These are phyloP conservation scores for Pseudognaphalium luteoalbum DNA, from an alignment of 129 eudicot genomes.

Conservation along the genomic window DNA sequence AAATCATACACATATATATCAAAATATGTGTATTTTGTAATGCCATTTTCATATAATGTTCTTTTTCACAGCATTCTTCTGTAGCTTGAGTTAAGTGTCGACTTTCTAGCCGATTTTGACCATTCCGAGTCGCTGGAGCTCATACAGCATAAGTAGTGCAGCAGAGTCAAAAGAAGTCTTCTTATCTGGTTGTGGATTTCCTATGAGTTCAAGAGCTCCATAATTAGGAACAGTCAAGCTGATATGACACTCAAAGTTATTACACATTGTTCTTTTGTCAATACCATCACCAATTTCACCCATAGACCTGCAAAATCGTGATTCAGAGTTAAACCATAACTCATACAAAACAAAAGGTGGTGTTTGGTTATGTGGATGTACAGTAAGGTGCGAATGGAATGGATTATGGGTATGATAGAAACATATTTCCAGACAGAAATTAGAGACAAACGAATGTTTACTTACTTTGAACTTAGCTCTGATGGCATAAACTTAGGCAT, in stretches of 20 bases:
- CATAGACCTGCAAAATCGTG: constrained; percentile 40
- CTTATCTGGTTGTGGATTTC: constrained; percentile 74
- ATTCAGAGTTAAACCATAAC: background rate
- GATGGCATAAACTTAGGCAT: constrained; percentile 59
- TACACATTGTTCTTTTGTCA: constrained; percentile 39
- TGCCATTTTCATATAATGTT: background rate
- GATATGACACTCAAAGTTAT: constrained; percentile 55
- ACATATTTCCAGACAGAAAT: background rate
- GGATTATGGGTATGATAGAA: too few relatives aligned
- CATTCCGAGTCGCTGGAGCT: constrained; percentile 53
- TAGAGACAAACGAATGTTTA: background rate
- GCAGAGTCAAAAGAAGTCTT: constrained; percentile 83
- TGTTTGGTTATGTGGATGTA: background rate
- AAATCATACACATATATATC: background rate
- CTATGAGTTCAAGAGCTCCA: constrained; percentile 48
- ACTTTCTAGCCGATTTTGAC: constrained; percentile 38
- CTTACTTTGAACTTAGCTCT: constrained; percentile 63
- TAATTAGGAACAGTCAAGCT: constrained; percentile 57
- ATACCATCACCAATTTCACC: constrained; percentile 52
- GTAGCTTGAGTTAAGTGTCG: background rate
- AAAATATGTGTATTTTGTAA: background rate
- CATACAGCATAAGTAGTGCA: constrained; percentile 60
- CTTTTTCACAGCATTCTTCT: background rate
- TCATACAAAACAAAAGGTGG: background rate
- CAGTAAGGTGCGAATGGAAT: background rate